Base-by-base conservation (phyloP, 2,329 filamentous ascomycete genomes). In the Diaporthe velutina region DNA sequence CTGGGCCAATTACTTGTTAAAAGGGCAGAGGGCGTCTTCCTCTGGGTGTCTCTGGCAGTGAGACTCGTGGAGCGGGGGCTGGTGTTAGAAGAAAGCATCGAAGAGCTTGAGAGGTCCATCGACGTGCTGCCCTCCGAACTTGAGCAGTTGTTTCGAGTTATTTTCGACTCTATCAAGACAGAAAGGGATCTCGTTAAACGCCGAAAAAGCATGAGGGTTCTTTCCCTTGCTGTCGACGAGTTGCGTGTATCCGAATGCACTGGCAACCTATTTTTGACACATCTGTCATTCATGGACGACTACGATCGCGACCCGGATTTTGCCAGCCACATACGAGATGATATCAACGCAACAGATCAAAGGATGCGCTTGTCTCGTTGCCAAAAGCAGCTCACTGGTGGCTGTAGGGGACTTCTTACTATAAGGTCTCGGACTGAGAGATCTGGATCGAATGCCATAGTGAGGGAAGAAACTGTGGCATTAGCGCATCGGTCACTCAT, bases 21-120 rank as follows among this genome's bases (percentile, higher is more conserved):
- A 1, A 77, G 75, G 45, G 66, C 78, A 2, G 71, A 71, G 9
- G 77, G 78, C 8, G 73, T 79, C 2, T 79, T 78, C 25, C 42
- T 79, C 6, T 79, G 77, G 78, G 76, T 77, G 0, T 67, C 76
- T 0, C 52, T 79, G 5, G 77, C 74, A 0, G 73, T 77, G n/a
- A 61, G 73, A 5, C 71, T 77, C 1, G 12, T 78, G 15, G 68
- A 76, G 2, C 48, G 42, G 0, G 77, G 78, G 0, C 70, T 78
- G 42, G 60, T 73, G 1, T 50, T 61, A 22, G 45, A 68, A 42
- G 78, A 79, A 17, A 42, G 38, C 28, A 38, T 76, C 0, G 28
- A 42, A 22, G 77, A 77, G 7, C 72, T 78, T 2, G 30, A 19
- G 6, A 52, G 25, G 12, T 75, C 76, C 7, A 72, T 78, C 0